Evolutionary conservation across 2,329 filamentous ascomycete genomes (phyloP), one percentile per base, ranked within the genome.

Genomic region (Cryoendolithus antarcticus): DNA sequence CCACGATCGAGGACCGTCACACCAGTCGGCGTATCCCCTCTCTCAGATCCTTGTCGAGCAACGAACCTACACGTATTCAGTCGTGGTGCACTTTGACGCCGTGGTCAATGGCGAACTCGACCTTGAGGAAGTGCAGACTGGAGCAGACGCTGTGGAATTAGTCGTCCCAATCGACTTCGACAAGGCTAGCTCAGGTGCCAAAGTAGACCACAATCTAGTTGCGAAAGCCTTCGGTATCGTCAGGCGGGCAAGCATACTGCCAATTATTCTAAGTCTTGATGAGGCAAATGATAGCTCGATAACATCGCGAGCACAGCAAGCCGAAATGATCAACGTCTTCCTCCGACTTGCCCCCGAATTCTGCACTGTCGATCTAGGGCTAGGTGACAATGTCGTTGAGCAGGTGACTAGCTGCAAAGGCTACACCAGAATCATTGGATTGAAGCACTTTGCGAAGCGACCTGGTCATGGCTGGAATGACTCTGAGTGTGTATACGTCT

Each of bases 101-200:
- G 58, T 85, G 2, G 51, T 78, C 1, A 58, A 66, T 1, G 62
- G 64, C 8, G 59, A 69, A 2, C 50, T 78, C 12, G 73, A 82
- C 41, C 69, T 82, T 8, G 75, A 81, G 47, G 71, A 76, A 19
- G 59, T 80, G 12, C 77, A 81, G 43, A 71, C 71, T n/a, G 78
- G 76, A 3, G 72, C 71, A 3, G 80, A 84, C 55, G 78, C 77
- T 4, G 72, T 83, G 27, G 77, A 82, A 50, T 61, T 82, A 3
- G 19, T 40, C 10, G 38, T 44, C 10, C 38, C 38, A 13, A 32
- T 41, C 12, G 41, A 28, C 10, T 32, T 41, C 7, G 39, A 41
- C 7, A 35, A 35, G 35, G 28, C 19, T 15, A 32, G 34, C 4
- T 40, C 38, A n/a, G 41, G 37, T 12, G 15, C 3, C 3, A 19